These are phyloP conservation scores for Eremochloa ophiuroides DNA, from an alignment of 176 grass and related monocot species.

Conservation along the genomic window DNA sequence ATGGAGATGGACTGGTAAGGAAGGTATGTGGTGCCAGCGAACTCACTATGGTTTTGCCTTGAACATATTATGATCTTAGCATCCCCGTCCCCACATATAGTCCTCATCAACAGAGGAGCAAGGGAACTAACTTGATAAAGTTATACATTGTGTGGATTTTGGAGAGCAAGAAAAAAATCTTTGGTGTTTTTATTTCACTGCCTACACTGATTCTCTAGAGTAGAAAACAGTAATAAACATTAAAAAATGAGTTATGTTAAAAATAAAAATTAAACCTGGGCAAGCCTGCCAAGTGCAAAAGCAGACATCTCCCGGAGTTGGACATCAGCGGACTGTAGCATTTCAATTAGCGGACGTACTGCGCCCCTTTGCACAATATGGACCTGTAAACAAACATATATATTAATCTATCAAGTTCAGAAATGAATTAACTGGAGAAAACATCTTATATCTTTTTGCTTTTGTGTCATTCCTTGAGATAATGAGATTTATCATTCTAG, in stretches of 20 bases:
- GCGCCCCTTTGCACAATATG: constrained; percentile 99
- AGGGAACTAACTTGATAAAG: not conserved
- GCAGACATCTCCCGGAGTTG: constrained; percentile 98
- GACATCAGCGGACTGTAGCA: constrained; percentile 90
- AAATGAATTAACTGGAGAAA: not conserved
- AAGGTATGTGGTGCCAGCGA: not conserved
- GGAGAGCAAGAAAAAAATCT: not conserved
- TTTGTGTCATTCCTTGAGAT: not conserved
- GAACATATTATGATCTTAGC: not conserved
- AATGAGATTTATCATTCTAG: not conserved
- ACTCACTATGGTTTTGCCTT: not conserved
- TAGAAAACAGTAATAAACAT: constrained; percentile 5
- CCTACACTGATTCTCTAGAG: constrained; percentile 4
- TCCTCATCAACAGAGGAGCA: not conserved
- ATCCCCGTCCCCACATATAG: not conserved
- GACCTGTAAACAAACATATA: constrained; percentile 51
- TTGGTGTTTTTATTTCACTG: constrained; percentile 10
- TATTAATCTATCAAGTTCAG: constrained; percentile 17
- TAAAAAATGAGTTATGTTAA: not conserved
- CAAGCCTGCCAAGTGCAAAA: constrained; percentile 98
- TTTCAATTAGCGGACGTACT: constrained; percentile 86
- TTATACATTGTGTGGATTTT: not conserved
- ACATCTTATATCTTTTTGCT: not conserved
- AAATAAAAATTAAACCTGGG: constrained; percentile 61
- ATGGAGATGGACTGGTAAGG: not conserved